These are phyloP conservation scores for Trichoderma brevicompactum DNA, from an alignment of 2,329 filamentous ascomycete species.

Conservation along the genomic window DNA sequence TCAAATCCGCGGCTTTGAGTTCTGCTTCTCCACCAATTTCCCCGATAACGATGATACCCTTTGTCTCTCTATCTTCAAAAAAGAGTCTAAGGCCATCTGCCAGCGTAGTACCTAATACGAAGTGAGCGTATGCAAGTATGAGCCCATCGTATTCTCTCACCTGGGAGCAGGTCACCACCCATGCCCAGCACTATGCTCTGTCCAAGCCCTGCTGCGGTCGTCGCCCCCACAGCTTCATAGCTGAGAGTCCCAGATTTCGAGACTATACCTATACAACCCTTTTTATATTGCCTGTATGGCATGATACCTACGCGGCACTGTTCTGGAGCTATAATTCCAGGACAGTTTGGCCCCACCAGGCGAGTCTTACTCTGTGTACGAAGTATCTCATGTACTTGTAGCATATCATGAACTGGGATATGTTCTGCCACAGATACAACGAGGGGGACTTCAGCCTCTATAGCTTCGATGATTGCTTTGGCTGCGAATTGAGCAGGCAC, in stretches of 20 bases:
- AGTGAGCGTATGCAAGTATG: background rate
- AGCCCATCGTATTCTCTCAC: slow-evolving; percentile 39
- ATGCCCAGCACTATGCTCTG: slow-evolving; percentile 79
- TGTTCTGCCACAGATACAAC: slow-evolving; percentile 81
- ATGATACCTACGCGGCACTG: slow-evolving; percentile 59
- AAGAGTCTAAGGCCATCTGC: slow-evolving; percentile 71
- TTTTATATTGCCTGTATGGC: slow-evolving; percentile 48
- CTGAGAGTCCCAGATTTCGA: slow-evolving; percentile 82
- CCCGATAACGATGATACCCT: slow-evolving; percentile 73
- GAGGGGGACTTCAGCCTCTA: slow-evolving; percentile 77
- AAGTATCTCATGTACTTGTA: slow-evolving; percentile 71
- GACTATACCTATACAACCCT: slow-evolving; percentile 73
- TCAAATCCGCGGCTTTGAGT: slow-evolving; percentile 72
- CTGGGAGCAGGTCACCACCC: slow-evolving; percentile 75
- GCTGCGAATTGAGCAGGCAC: slow-evolving; percentile 66
- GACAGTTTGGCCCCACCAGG: slow-evolving; percentile 79
- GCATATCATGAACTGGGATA: slow-evolving; percentile 76
- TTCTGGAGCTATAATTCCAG: slow-evolving; percentile 76
- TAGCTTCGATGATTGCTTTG: slow-evolving; percentile 71
- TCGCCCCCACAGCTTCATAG: slow-evolving; percentile 77
- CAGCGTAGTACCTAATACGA: slow-evolving; percentile 60
- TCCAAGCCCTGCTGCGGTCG: slow-evolving; percentile 73
- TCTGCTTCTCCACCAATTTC: slow-evolving; percentile 74
- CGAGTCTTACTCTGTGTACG: slow-evolving; percentile 72
- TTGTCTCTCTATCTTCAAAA: slow-evolving; percentile 68